A percentile compares a stretch with the other conserved stretches of the same genome.
These are phyloP conservation scores for Glebionis coronaria DNA, from an alignment of 129 eudicot genomes.

Conservation along the genomic window DNA sequence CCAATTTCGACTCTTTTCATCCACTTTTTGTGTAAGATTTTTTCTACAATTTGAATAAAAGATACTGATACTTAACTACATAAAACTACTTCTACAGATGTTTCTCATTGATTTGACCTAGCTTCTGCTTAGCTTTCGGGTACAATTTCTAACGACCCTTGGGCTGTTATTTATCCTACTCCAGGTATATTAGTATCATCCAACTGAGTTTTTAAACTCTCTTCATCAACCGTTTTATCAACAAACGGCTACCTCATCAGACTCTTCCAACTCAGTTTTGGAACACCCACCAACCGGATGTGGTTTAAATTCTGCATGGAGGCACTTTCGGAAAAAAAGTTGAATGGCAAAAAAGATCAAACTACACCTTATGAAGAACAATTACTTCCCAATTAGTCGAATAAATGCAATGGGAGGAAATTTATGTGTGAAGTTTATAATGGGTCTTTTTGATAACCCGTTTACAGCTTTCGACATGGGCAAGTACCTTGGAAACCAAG, in stretches of 20 bases:
- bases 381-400: constrained; percentile 52
- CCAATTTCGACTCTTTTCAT: constrained; percentile 24
- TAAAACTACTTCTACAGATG: constrained; percentile 27
- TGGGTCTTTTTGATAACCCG: constrained; percentile 78
- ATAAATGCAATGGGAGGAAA: constrained; percentile 73
- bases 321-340: too few relatives aligned
- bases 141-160: constrained; percentile 30
- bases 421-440: constrained; percentile 61
- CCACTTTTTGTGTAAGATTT: background rate
- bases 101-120: constrained; percentile 24
- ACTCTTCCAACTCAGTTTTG: constrained; percentile 17
- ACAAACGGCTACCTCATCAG: constrained; percentile 16
- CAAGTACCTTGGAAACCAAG: constrained; percentile 58
- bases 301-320: too few relatives aligned
- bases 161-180: constrained; percentile 27
- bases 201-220: constrained; percentile 19
- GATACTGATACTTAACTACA: constrained; percentile 25
- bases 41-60: constrained; percentile 16
- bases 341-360: too few relatives aligned
- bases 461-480: constrained; percentile 59
- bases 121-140: constrained; percentile 39
- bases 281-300: too few relatives aligned
- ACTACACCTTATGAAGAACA: constrained; percentile 49
- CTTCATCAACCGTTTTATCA: constrained; percentile 34
- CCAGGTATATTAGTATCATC: constrained; percentile 27